These are phyloP conservation scores for Hymenotorrendiella dingleyae DNA, from an alignment of 2,329 filamentous ascomycete genomes.

Conservation along the genomic window DNA sequence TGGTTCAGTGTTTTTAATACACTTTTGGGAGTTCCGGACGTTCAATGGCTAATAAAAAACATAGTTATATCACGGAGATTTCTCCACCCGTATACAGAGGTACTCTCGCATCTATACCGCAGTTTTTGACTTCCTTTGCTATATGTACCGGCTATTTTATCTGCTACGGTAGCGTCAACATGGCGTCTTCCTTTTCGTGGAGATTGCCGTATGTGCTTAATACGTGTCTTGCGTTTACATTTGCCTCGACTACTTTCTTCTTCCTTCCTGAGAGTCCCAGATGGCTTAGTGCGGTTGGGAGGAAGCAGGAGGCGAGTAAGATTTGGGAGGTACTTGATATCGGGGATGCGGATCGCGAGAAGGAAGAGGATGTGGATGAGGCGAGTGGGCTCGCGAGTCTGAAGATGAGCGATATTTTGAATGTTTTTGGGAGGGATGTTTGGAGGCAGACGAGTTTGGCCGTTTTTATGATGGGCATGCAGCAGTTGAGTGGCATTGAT, in stretches of 20 bases:
- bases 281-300: constrained; percentile 47
- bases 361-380: constrained; percentile 11
- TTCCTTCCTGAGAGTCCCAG: constrained; percentile 50
- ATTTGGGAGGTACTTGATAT: constrained; percentile 31
- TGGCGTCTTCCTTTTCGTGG: constrained; percentile 47
- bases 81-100: constrained; percentile 46
- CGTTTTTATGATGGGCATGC: constrained; percentile 52
- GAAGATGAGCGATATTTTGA: constrained; percentile 18
- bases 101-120: constrained; percentile 44
- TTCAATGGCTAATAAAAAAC: not conserved
- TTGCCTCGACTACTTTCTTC: constrained; percentile 34
- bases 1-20: no score
- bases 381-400: not conserved
- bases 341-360: constrained; percentile 21
- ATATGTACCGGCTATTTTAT: constrained; percentile 52
- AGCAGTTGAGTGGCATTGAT: constrained; percentile 57
- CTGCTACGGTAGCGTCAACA: constrained; percentile 48
- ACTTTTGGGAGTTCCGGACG: no score
- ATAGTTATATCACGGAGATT: constrained; percentile 53
- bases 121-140: constrained; percentile 45
- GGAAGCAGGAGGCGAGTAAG: constrained; percentile 38
- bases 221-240: constrained; percentile 34
- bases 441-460: constrained; percentile 44
- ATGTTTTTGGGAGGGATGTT: constrained; percentile 36
- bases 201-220: constrained; percentile 49